These are phyloP conservation scores for Wickerhamomyces hampshirensis DNA, from an alignment of 805 yeast species.

Conservation along the genomic window DNA sequence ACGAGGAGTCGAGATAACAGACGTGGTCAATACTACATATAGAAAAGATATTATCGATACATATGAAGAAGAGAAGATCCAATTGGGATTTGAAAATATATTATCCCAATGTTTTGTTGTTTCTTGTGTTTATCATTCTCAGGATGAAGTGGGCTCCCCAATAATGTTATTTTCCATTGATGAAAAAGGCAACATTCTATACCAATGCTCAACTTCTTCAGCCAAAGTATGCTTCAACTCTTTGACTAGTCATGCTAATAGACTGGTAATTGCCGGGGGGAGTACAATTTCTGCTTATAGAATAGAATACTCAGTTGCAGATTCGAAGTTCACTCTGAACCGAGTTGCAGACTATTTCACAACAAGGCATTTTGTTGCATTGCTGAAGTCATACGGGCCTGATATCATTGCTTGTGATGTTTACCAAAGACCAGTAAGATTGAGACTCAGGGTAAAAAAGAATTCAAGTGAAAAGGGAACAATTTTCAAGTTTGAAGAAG, in stretches of 20 bases:
- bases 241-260: slow-evolving; percentile 24
- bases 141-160: slow-evolving; percentile 26
- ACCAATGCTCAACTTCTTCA: slow-evolving; percentile 15
- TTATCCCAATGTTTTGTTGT: slow-evolving; percentile 33
- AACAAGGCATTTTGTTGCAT: slow-evolving; percentile 8
- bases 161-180: slow-evolving; percentile 32
- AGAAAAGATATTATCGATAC: slow-evolving; percentile 17
- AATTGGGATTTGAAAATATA: slow-evolving; percentile 29
- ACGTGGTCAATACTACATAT: slow-evolving; percentile 21
- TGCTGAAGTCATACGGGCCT: slow-evolving; percentile 16
- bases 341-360: slow-evolving; percentile 20
- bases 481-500: slow-evolving; percentile 12
- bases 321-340: slow-evolving; percentile 27
- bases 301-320: slow-evolving; percentile 30
- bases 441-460: slow-evolving; percentile 12
- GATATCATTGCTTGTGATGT: slow-evolving; percentile 21
- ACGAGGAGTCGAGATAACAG: slow-evolving; percentile 22
- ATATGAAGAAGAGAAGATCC: slow-evolving; percentile 21
- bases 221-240: slow-evolving; percentile 22
- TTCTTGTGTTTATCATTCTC: slow-evolving; percentile 30
- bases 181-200: slow-evolving; percentile 29
- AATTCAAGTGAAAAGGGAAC: slow-evolving; percentile 9
- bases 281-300: slow-evolving; percentile 26
- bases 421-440: slow-evolving; percentile 7
- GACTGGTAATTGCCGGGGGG: slow-evolving; percentile 29